These are phyloP conservation scores for Sclerotiophoma versabilis DNA, from an alignment of 2,329 filamentous ascomycete genomes.

Conservation along the genomic window DNA sequence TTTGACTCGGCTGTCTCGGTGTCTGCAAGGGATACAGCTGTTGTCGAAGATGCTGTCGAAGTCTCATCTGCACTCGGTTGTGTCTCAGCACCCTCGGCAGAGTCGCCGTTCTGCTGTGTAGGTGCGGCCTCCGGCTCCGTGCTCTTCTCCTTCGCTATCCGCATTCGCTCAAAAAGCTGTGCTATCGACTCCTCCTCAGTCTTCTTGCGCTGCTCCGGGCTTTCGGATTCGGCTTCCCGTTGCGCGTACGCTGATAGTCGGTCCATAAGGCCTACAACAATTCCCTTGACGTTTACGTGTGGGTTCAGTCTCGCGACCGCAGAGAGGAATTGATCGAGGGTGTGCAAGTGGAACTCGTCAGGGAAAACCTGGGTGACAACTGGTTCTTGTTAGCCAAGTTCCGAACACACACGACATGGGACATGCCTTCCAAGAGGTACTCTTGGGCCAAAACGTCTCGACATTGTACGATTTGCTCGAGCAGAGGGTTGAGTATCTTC, in stretches of 20 bases:
- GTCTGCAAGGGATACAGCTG: slow-evolving; percentile 42
- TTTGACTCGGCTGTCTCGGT: slow-evolving; percentile 51
- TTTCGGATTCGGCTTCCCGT: slow-evolving; percentile 77
- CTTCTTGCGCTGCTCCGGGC: slow-evolving; percentile 74
- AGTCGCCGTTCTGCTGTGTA: slow-evolving; percentile 46
- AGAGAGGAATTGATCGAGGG: slow-evolving; percentile 90
- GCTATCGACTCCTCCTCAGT: slow-evolving; percentile 84
- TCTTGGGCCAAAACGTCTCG: slow-evolving; percentile 96
- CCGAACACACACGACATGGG: not conserved
- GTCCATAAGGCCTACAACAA: slow-evolving; percentile 98
- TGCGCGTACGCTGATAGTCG: slow-evolving; percentile 93
- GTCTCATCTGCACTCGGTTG: slow-evolving; percentile 36
- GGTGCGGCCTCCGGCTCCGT: slow-evolving; percentile 32
- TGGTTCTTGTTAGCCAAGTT: slow-evolving; percentile 45
- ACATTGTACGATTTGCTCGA: slow-evolving; percentile 98
- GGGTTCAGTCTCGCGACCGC: slow-evolving; percentile 93
- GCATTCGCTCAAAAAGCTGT: slow-evolving; percentile 78
- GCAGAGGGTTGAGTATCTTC: slow-evolving; percentile 83
- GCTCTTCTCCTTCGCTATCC: slow-evolving; percentile 66
- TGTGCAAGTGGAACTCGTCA: slow-evolving; percentile 97
- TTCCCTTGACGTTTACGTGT: slow-evolving; percentile 96
- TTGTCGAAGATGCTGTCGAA: slow-evolving; percentile 39
- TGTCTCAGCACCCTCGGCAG: slow-evolving; percentile 37
- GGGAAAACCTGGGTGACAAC: slow-evolving; percentile 99
- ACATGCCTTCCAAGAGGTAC: slow-evolving; percentile 82